Evolutionary conservation across 2,329 filamentous ascomycete species (phyloP).

Genomic region (Fusarium udum): DNA sequence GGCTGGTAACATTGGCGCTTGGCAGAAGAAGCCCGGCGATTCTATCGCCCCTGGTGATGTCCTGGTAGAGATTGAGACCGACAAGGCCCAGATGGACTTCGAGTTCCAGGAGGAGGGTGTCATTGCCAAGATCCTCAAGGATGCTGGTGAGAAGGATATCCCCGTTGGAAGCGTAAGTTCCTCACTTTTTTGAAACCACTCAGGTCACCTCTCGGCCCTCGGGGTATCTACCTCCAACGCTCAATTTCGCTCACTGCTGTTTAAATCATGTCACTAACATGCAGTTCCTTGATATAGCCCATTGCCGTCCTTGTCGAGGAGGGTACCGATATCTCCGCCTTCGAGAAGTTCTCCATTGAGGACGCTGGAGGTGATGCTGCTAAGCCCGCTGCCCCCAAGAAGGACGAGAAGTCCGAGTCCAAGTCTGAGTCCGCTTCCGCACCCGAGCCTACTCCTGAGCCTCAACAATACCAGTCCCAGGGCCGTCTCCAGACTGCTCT

Average conservation of each 20-base stretch:
- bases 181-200: conserved; percentile 22
- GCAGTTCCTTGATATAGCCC: conserved; percentile 66
- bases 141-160: conserved; percentile 92
- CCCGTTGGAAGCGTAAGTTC: conserved; percentile 89
- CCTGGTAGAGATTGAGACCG: conserved; percentile 97
- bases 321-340: conserved; percentile 84
- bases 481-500: conserved; percentile 85
- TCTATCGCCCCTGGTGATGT: conserved; percentile 89
- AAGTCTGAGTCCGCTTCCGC: conserved; percentile 62
- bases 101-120: conserved; percentile 99
- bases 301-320: conserved; percentile 97
- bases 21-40: conserved; percentile 98
- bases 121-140: conserved; percentile 92
- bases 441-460: conserved; percentile 57
- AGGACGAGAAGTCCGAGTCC: conserved; percentile 72
- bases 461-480: conserved; percentile 76
- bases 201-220: conserved; percentile 20
- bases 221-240: conserved; percentile 26
- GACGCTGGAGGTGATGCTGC: conserved; percentile 85
- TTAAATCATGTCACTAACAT: conserved; percentile 17
- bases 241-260: neutral
- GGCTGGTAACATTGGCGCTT: conserved; percentile 92
- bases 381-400: conserved; percentile 70
- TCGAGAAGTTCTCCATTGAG: conserved; percentile 86
- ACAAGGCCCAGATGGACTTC: conserved; percentile 99